Evolutionary conservation across 1,139 yeast genomes (phyloP), one percentile per base, ranked within the genome.

Genomic region (Candida tunisiensis): DNA sequence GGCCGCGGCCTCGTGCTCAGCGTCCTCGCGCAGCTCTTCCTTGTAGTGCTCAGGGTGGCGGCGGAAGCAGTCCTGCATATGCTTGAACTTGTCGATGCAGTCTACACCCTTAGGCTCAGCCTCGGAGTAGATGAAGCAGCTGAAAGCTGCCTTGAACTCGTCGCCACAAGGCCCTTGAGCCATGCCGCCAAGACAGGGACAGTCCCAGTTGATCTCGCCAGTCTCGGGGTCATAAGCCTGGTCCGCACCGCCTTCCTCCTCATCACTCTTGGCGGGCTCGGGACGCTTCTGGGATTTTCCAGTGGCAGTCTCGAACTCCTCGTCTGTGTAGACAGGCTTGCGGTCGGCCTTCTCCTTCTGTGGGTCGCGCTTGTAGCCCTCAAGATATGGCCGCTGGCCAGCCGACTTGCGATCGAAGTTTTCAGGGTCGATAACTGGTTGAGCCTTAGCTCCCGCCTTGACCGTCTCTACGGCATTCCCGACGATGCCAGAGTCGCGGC

Each of bases 171-270:
- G 95, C 0, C 98, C 98, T 38, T 83, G 65, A 24, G 98, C 96
- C 96, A 88, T 88, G 28, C 98, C 98, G 23, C 98, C 98, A 34
- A 91, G 63, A 57, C 99, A 91, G n/a, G 98, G 95, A 53, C 99
- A 91, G 49, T 91, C 98, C 99, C 99, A 91, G 69, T 91, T 88
- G 55, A 91, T 91, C 53, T 88, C 98, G 21, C 98, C 98, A 5
- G 99, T 88, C 44, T 80, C 94, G 26, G 96, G 96, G 56, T 88
- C 72, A 57, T 73, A 88, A 3, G 98, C 82, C 33, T 59, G n/a
- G 17, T 31, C 31, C 8, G 32, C 29, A 19, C 18, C 25, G 24
- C 31, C 31, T 13, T 28, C 31, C n/a, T 26, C 24, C 11, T 33
- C 36, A 15, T 26, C 33, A 11, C 25, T 32, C 9, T 28, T 26